These are phyloP conservation scores for Yamadazyma oceani DNA, from an alignment of 1,139 yeast genomes.

Conservation along the genomic window DNA sequence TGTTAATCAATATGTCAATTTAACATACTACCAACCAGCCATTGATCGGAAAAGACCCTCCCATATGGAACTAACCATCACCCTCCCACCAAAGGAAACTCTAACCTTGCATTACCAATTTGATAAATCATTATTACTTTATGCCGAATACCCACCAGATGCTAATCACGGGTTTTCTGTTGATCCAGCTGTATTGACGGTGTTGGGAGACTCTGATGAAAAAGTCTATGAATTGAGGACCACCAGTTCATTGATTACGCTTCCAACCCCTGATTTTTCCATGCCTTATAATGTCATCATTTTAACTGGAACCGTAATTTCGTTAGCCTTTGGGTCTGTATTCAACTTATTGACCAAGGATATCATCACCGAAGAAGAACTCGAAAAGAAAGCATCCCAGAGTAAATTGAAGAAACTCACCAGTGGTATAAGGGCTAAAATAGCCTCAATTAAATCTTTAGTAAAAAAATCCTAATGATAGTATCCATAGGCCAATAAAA, in stretches of 20 bases:
- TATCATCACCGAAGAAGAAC: conserved; percentile 75
- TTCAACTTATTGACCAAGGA: conserved; percentile 77
- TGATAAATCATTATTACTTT: conserved; percentile 80
- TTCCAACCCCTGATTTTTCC: conserved; percentile 97
- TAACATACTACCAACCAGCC: conserved; percentile 72
- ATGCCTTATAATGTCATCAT: conserved; percentile 99
- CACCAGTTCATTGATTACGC: conserved; percentile 75
- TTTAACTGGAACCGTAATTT: conserved; percentile 89
- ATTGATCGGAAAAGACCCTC: conserved; percentile 80
- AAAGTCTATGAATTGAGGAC: conserved; percentile 67
- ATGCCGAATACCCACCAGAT: conserved; percentile 97
- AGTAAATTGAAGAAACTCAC: conserved; percentile 24
- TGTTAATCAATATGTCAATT: conserved; percentile 32
- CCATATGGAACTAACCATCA: conserved; percentile 69
- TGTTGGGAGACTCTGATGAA: conserved; percentile 30
- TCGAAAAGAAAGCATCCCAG: conserved; percentile 42
- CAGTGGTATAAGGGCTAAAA: conserved; percentile 15
- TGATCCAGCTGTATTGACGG: conserved; percentile 80
- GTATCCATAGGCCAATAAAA: too few relatives aligned
- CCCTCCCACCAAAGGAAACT: conserved; percentile 63
- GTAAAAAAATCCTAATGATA: too few relatives aligned
- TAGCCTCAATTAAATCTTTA: too few relatives aligned
- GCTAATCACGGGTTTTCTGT: conserved; percentile 97
- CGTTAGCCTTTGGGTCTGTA: conserved; percentile 84
- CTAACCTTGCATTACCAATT: conserved; percentile 72